Evolutionary conservation across 2,329 filamentous ascomycete species (phyloP).

Genomic region (Fusarium denticulatum): DNA sequence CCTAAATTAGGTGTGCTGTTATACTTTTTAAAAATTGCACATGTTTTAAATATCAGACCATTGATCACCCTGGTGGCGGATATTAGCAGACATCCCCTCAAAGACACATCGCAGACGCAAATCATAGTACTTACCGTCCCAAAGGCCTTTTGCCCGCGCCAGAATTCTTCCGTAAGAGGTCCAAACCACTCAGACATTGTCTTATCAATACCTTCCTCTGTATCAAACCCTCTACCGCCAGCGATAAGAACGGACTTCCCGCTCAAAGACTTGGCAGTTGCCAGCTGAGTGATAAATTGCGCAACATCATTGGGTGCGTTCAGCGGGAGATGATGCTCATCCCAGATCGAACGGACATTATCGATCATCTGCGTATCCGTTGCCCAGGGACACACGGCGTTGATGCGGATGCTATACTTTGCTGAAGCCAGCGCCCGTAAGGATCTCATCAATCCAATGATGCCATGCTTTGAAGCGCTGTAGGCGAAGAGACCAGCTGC

Average conservation of each 20-base stretch:
- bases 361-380: conserved; percentile 5
- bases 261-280: neutral
- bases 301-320: neutral
- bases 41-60: neutral
- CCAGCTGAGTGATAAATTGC: neutral
- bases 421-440: neutral
- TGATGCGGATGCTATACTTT: neutral
- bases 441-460: neutral
- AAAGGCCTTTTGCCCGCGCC: neutral
- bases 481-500: neutral
- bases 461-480: neutral
- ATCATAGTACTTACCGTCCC: neutral
- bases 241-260: neutral
- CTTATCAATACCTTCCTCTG: neutral
- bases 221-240: neutral
- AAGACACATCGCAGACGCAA: rapidly evolving
- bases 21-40: rapidly evolving
- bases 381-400: neutral
- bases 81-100: rapidly evolving
- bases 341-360: neutral
- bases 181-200: conserved; percentile 1
- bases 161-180: neutral
- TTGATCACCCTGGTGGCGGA: neutral
- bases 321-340: neutral
- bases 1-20: rapidly evolving